Evolutionary conservation across 352 stramenopile species (phyloP).

Genomic region (Phytophthora quininea): DNA sequence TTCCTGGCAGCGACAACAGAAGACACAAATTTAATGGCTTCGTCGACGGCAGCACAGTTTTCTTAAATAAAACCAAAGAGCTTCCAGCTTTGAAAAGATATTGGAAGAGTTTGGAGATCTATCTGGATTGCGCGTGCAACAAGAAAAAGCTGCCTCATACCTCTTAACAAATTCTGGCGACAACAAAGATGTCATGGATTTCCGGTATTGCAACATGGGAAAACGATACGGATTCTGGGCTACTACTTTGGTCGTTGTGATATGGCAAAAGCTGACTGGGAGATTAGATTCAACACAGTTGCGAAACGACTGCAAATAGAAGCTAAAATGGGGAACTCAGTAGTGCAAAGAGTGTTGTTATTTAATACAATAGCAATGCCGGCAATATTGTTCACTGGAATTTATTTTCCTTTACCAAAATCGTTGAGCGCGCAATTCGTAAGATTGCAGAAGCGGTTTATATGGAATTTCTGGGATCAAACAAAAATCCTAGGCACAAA

Average conservation of each 20-base stretch:
- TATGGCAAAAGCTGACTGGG: not conserved
- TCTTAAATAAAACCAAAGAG: not conserved
- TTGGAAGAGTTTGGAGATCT: not conserved
- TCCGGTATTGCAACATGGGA: too few species aligned
- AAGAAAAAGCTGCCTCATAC: too few species aligned
- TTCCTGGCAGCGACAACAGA: not conserved
- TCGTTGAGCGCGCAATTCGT: not conserved
- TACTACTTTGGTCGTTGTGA: not conserved
- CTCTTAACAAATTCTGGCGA: not conserved
- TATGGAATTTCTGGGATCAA: not conserved
- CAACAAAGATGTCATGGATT: not conserved
- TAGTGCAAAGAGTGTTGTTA: not conserved
- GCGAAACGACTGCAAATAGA: not conserved
- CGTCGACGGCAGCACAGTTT: constrained; percentile 7
- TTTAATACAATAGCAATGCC: not conserved
- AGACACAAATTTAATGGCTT: constrained; percentile 3
- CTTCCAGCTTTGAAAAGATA: not conserved
- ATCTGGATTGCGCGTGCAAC: constrained; percentile 3
- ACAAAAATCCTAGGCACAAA: not conserved
- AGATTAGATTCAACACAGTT: not conserved
- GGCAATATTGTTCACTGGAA: not conserved
- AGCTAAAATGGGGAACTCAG: not conserved
- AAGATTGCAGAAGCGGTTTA: not conserved
- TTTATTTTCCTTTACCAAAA: not conserved
- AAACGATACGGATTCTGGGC: not conserved